Evolutionary conservation across 2,329 filamentous ascomycete genomes (phyloP).

Genomic region (Apiospora arundinis): DNA sequence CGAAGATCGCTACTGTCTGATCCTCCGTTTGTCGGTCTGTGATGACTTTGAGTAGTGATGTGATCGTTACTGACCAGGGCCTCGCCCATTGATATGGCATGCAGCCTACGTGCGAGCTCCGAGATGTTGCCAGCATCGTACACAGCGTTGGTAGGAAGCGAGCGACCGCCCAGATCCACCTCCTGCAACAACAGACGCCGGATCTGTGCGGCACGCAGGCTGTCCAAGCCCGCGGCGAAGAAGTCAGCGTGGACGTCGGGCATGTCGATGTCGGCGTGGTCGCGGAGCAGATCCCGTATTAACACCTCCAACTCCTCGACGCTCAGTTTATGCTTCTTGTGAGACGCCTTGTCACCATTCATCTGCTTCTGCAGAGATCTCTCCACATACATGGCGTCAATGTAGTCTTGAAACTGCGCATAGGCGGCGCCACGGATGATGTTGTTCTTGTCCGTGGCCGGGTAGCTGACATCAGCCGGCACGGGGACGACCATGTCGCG

Average conservation of each 20-base stretch:
- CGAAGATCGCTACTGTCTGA: background rate
- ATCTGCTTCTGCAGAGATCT: background rate
- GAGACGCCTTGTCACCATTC: too few species aligned
- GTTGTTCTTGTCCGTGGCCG: constrained; percentile 47
- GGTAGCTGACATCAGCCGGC: constrained; percentile 28
- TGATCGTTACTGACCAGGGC: background rate
- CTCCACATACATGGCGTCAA: constrained; percentile 36
- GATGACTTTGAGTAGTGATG: background rate
- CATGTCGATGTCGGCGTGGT: constrained; percentile 42
- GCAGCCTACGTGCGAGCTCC: background rate
- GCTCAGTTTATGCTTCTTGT: background rate
- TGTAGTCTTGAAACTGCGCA: constrained; percentile 39
- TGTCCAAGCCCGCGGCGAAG: constrained; percentile 53
- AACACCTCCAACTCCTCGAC: constrained; percentile 25
- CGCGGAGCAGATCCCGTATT: constrained; percentile 38
- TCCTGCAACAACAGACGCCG: constrained; percentile 47
- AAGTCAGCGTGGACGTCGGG: constrained; percentile 45
- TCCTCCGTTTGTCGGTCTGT: background rate
- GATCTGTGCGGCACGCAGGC: constrained; percentile 52
- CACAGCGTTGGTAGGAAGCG: background rate
- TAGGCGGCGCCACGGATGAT: constrained; percentile 52
- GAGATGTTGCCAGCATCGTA: background rate
- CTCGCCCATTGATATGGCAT: background rate
- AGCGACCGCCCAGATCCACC: constrained; percentile 43
- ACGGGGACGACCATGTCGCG: constrained; percentile 47